Percentiles rank a stretch among this genome's conserved stretches.
Evolutionary conservation across 2,329 filamentous ascomycete genomes (phyloP).

Genomic region (Epichloe glyceriae): DNA sequence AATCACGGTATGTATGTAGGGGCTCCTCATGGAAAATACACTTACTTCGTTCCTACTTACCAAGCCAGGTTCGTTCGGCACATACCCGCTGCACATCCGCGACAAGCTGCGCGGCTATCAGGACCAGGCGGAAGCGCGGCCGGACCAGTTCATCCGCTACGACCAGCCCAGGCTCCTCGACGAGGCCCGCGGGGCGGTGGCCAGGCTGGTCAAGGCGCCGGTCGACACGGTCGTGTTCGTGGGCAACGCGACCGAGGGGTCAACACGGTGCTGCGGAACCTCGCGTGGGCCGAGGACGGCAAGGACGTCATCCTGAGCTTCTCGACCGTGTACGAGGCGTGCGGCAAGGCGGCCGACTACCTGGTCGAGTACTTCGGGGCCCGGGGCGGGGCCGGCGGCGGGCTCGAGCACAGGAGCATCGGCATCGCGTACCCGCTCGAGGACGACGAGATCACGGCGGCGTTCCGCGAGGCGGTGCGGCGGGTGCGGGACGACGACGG

Average conservation of each 20-base stretch:
- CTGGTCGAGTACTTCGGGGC: slow-evolving; percentile 51
- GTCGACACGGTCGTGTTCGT: slow-evolving; percentile 60
- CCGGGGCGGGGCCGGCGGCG: slow-evolving; percentile 4
- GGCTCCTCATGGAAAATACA: no score
- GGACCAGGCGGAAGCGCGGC: slow-evolving; percentile 49
- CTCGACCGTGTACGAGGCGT: slow-evolving; percentile 64
- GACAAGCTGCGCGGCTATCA: slow-evolving; percentile 51
- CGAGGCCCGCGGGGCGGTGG: slow-evolving; percentile 53
- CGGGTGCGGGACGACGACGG: slow-evolving; percentile 37
- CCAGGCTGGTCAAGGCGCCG: slow-evolving; percentile 52
- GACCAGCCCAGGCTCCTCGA: slow-evolving; percentile 50
- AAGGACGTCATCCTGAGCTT: slow-evolving; percentile 72
- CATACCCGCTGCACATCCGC: slow-evolving; percentile 51
- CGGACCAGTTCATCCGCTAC: slow-evolving; percentile 67
- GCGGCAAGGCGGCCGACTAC: slow-evolving; percentile 59
- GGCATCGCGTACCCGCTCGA: slow-evolving; percentile 53
- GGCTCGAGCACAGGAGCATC: slow-evolving; percentile 39
- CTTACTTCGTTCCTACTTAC: no score
- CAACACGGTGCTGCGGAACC: slow-evolving; percentile 67
- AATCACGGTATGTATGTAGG: slow-evolving; percentile 66
- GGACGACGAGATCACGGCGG: slow-evolving; percentile 50
- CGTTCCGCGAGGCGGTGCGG: slow-evolving; percentile 47
- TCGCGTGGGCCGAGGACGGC: slow-evolving; percentile 54
- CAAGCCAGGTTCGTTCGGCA: slow-evolving; percentile 60
- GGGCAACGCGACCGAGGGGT: slow-evolving; percentile 65